Evolutionary conservation across 129 eudicot species (phyloP).

Genomic region (carrot (Daucus carota)): DNA sequence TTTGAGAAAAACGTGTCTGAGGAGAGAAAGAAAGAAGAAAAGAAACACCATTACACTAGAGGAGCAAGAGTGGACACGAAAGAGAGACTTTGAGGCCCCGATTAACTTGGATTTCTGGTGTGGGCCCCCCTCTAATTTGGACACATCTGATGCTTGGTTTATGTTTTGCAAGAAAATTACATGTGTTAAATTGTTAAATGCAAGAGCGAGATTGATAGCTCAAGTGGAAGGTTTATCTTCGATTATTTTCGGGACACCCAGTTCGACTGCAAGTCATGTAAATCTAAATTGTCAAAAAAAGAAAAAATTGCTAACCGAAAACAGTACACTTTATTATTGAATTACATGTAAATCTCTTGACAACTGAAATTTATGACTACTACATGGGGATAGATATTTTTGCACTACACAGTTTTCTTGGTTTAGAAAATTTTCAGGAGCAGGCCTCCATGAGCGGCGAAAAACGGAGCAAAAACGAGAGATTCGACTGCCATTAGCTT

Average conservation of each 20-base stretch:
- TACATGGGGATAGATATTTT: too few species aligned
- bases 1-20: conserved; percentile 5
- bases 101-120: conserved; percentile 17
- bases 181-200: neutral
- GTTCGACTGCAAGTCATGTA: too few species aligned
- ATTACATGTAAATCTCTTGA: too few species aligned
- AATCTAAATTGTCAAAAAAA: too few species aligned
- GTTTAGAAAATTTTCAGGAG: neutral
- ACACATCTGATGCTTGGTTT: neutral
- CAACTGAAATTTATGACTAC: too few species aligned
- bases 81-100: conserved; percentile 39
- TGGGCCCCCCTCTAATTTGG: neutral
- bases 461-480: conserved; percentile 10
- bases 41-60: conserved; percentile 8
- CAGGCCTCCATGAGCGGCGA: conserved; percentile 8
- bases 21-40: conserved; percentile 10
- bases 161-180: neutral
- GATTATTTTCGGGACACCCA: too few species aligned
- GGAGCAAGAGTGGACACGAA: conserved; percentile 56
- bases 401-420: neutral
- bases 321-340: neutral
- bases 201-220: too few species aligned
- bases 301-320: too few species aligned
- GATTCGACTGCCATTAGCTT: conserved; percentile 18
- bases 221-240: too few species aligned